These are phyloP conservation scores for Liquidambar formosana DNA, from an alignment of 164 flowering plant genomes.

Conservation along the genomic window DNA sequence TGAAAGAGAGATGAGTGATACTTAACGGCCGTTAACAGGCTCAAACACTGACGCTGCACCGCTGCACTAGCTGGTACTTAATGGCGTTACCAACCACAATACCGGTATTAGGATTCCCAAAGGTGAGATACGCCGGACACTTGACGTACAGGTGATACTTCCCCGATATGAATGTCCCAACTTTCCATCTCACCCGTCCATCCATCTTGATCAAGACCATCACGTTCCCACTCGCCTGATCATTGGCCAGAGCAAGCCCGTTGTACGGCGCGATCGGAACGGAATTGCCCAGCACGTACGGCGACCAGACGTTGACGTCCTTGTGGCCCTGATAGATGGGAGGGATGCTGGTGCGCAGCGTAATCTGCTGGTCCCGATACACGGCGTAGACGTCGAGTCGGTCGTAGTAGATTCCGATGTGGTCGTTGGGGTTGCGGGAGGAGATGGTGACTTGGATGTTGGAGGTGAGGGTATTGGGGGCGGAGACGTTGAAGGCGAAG, in stretches of 20 bases:
- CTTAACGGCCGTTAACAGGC: constrained; percentile 5
- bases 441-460: constrained; percentile 60
- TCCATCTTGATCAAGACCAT: constrained; percentile 45
- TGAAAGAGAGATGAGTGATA: background rate
- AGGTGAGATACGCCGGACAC: constrained; percentile 54
- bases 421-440: constrained; percentile 67
- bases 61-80: constrained; percentile 46
- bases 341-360: constrained; percentile 46
- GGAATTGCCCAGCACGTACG: constrained; percentile 44
- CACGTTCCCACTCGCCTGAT: constrained; percentile 40
- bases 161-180: constrained; percentile 60
- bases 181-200: constrained; percentile 69
- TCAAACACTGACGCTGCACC: constrained; percentile 53
- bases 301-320: constrained; percentile 68
- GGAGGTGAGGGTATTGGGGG: constrained; percentile 54
- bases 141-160: constrained; percentile 53
- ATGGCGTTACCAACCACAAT: constrained; percentile 42
- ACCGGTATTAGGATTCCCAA: constrained; percentile 36
- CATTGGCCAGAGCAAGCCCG: constrained; percentile 34
- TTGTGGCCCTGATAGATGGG: constrained; percentile 71
- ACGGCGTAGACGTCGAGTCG: constrained; percentile 56
- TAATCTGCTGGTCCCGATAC: constrained; percentile 71
- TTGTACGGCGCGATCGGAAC: constrained; percentile 79
- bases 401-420: constrained; percentile 77
- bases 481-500: constrained; percentile 64